Base-by-base conservation (phyloP, 2,329 filamentous ascomycete genomes). In the Fusarium sp. region DNA sequence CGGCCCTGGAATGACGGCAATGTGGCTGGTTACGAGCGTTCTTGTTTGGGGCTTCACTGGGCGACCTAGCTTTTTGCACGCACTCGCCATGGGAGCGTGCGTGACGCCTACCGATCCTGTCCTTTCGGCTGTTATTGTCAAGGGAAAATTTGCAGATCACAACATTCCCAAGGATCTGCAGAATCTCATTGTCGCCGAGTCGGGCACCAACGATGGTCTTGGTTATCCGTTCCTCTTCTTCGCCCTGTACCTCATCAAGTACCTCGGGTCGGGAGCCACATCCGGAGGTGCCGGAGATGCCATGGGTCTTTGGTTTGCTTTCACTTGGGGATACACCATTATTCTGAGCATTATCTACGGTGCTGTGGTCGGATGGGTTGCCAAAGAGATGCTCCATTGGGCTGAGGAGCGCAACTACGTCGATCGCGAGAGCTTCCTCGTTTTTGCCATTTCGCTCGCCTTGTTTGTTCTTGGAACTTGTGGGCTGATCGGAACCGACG, bases 101-200 rank as follows among this genome's bases (percentile, higher is more conserved):
- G 91, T 98, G n/a, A 97, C 95, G 3, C 95, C 95, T 0, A 98
- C 95, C 0, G 95, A 98, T 78, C 95, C 95, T 0, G 91, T 98
- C 1, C 83, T 98, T 41, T 96, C 93, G 18, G 96, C 97, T 73
- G 93, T 93, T 4, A 97, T 98, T 67, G 94, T 98, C 54, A 98
- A 98, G 85, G 95, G 95, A 35, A 95, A 94, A 77, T 98, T 97
- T 80, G 95, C 95, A 1, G 95, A 98, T 79, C 93, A 95, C 78
- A 97, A 98, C 80, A 92, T 98, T 20, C 95, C 95, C 0, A 92
- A 91, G 67, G 89, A 92, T 31, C 85, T 98, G 58, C 95, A 97
- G 84, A 91, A 93, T 73, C 94, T 95, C 76, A 94, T 95, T 78
- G 89, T 93, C 58, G 92, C 91, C 27, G 95, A 98, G 84, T 95